Evolutionary conservation across 768 basidiomycete species (phyloP).

Genomic region (Leccinum boreale): DNA sequence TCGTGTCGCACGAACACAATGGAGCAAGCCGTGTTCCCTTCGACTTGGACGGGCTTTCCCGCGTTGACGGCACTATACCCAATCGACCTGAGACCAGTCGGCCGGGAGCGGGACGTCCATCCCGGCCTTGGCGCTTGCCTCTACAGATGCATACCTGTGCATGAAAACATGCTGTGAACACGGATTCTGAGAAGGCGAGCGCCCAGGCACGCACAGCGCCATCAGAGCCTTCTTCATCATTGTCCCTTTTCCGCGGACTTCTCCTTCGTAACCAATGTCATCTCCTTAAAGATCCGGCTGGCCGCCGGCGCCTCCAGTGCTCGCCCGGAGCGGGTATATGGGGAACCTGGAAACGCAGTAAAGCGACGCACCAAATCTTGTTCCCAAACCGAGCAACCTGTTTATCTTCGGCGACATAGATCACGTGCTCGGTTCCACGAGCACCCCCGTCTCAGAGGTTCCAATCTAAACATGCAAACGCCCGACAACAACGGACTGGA

Average conservation of each 20-base stretch:
- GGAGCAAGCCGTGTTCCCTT: slow-evolving; percentile 24
- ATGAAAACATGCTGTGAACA: neutral
- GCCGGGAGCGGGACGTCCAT: slow-evolving; percentile 20
- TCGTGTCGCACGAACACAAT: neutral
- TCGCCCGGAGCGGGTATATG: neutral
- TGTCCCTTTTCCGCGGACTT: slow-evolving; percentile 48
- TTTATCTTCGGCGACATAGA: slow-evolving; percentile 28
- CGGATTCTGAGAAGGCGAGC: neutral
- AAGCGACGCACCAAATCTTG: slow-evolving; percentile 32
- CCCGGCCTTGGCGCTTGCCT: slow-evolving; percentile 19
- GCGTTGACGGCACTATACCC: slow-evolving; percentile 12
- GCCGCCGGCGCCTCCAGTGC: slow-evolving; percentile 35
- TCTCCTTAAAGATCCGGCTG: slow-evolving; percentile 47
- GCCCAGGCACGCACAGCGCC: slow-evolving; percentile 31
- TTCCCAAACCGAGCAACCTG: slow-evolving; percentile 33
- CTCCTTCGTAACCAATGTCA: slow-evolving; percentile 44
- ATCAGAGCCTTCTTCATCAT: slow-evolving; percentile 42
- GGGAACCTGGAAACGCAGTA: neutral
- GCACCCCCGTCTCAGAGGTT: slow-evolving; percentile 19
- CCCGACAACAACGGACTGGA: slow-evolving; percentile 23
- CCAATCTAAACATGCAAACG: slow-evolving; percentile 17
- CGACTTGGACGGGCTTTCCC: slow-evolving; percentile 1
- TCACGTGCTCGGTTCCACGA: slow-evolving; percentile 30
- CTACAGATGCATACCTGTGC: slow-evolving; percentile 30
- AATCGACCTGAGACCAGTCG: slow-evolving; percentile 22